Percentiles rank a stretch among this genome's conserved stretches.
These are phyloP conservation scores for Tieghemiomyces parasiticus DNA, from an alignment of 192 early-diverging fungal genomes.

Conservation along the genomic window DNA sequence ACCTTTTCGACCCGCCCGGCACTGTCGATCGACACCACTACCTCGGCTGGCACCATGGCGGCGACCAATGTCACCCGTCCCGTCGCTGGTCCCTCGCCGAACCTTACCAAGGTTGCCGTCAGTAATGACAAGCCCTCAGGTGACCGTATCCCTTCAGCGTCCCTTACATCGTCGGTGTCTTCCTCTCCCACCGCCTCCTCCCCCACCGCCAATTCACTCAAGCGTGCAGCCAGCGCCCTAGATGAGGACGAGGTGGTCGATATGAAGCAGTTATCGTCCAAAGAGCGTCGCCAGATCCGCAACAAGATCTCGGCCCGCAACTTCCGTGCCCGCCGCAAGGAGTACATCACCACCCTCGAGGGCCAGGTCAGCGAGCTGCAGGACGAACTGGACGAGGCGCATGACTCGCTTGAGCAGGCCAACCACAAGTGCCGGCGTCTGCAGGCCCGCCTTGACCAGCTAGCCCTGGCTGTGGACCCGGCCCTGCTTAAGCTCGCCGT, in stretches of 20 bases:
- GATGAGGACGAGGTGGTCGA: constrained; percentile 31
- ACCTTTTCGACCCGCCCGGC: too few species aligned
- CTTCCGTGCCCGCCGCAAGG: constrained; percentile 74
- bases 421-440: constrained; percentile 21
- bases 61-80: too few species aligned
- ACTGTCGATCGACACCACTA: too few species aligned
- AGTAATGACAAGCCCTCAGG: too few species aligned
- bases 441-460: constrained; percentile 21
- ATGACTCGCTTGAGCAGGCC: constrained; percentile 22
- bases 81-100: too few species aligned
- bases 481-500: constrained; percentile 8
- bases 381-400: constrained; percentile 31
- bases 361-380: constrained; percentile 35
- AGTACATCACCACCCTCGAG: constrained; percentile 46
- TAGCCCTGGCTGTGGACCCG: constrained; percentile 16
- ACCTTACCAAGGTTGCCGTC: too few species aligned
- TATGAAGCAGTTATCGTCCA: constrained; percentile 46
- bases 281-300: constrained; percentile 65
- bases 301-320: constrained; percentile 81
- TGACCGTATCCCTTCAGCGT: too few species aligned
- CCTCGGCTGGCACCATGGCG: too few species aligned
- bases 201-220: too few species aligned
- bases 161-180: too few species aligned
- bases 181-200: too few species aligned
- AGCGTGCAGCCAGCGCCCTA: too few species aligned